Evolutionary conservation across 2,329 filamentous ascomycete genomes (phyloP).

Genomic region (Atkinsonella hypoxylon): DNA sequence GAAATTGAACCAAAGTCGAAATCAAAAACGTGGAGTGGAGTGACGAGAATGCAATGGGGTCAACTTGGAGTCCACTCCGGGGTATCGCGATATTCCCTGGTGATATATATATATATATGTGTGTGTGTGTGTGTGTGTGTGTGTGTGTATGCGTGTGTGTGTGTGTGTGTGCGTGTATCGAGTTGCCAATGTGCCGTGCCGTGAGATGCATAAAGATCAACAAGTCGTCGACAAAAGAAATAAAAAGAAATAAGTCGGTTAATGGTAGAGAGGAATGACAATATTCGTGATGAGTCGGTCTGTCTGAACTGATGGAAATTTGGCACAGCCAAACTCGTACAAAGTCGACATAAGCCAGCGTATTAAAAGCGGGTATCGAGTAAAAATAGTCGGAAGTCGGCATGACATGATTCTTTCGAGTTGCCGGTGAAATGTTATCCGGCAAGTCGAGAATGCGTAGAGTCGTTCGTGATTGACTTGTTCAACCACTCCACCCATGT

Average conservation of each 20-base stretch:
- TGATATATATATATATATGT: conserved; percentile 16
- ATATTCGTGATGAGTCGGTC: not conserved
- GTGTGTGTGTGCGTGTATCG: conserved; percentile 18
- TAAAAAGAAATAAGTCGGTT: conserved; percentile 4
- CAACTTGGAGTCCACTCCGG: conserved; percentile 25
- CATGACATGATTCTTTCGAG: conserved; percentile 5
- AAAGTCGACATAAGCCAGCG: conserved; percentile 2
- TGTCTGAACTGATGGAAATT: not conserved
- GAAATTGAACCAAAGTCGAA: not conserved
- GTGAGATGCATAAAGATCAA: conserved; percentile 3
- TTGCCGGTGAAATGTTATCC: conserved; percentile 6
- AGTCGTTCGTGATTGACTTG: not conserved
- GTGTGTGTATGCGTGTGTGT: no score
- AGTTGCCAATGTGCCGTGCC: conserved; percentile 17
- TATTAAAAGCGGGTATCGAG: not conserved
- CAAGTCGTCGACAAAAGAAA: conserved; percentile 3
- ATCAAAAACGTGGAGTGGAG: conserved; percentile 21
- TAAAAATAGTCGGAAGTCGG: not conserved
- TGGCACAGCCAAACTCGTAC: conserved; percentile 7
- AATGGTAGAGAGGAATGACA: not conserved
- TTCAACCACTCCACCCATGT: no score
- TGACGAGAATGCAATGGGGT: conserved; percentile 21
- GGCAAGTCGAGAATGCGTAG: not conserved
- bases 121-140: no score
- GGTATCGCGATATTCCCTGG: conserved; percentile 26